These are phyloP conservation scores for Dioscorea dumetorum DNA, from an alignment of 106 monocot species.

Conservation along the genomic window DNA sequence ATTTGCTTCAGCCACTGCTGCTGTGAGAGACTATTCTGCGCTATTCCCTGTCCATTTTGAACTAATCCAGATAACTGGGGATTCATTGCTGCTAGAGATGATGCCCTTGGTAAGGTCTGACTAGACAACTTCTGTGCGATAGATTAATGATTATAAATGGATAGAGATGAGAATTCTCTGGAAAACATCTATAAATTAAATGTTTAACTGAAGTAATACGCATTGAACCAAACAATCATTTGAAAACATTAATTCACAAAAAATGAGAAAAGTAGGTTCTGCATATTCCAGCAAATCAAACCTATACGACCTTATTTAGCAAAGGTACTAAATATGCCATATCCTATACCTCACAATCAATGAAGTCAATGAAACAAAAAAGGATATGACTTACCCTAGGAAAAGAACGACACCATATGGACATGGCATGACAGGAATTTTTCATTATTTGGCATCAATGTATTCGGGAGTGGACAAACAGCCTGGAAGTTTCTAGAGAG, in stretches of 20 bases:
- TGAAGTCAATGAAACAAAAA: too few relatives aligned
- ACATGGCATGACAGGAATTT: too few relatives aligned
- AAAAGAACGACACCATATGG: too few relatives aligned
- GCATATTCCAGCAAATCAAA: too few relatives aligned
- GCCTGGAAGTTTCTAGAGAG: too few relatives aligned
- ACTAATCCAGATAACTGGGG: conserved; percentile 57
- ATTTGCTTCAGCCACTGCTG: conserved; percentile 74
- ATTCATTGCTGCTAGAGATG: conserved; percentile 58
- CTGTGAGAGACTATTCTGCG: conserved; percentile 48
- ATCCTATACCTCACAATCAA: too few relatives aligned
- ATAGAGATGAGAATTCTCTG: not conserved
- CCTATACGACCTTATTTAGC: too few relatives aligned
- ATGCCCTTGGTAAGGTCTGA: conserved; percentile 54
- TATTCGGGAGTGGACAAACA: too few relatives aligned
- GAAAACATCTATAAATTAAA: not conserved
- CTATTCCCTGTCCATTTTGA: conserved; percentile 66
- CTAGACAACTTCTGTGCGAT: conserved; percentile 55
- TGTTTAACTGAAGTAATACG: not conserved
- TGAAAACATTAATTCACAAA: not conserved
- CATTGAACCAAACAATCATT: not conserved
- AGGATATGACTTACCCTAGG: too few relatives aligned
- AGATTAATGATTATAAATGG: not conserved
- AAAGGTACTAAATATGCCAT: too few relatives aligned
- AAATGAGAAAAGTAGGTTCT: too few relatives aligned
- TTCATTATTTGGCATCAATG: too few relatives aligned